A percentile compares a stretch with the other conserved stretches of the same genome.
Evolutionary conservation across 2,329 filamentous ascomycete species (phyloP).

Genomic region (Colletotrichum sp.): DNA sequence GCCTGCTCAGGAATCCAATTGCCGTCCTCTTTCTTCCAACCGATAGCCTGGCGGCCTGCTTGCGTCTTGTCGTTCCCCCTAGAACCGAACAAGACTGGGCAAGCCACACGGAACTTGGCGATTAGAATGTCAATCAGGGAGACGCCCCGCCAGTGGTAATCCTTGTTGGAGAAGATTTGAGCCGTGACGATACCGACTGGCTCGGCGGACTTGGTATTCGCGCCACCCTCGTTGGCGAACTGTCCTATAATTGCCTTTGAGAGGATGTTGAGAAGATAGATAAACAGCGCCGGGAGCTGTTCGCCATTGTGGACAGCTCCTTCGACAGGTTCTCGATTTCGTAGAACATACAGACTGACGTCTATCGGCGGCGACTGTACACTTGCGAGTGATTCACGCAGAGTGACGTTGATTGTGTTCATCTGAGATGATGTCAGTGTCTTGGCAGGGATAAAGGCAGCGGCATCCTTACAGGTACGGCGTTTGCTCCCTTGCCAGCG

Average conservation of each 20-base stretch:
- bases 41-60: constrained; percentile 69
- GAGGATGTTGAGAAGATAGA: constrained; percentile 80
- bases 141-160: constrained; percentile 70
- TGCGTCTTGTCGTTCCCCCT: constrained; percentile 76
- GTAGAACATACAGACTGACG: constrained; percentile 57
- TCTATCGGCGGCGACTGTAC: constrained; percentile 60
- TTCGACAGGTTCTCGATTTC: constrained; percentile 49
- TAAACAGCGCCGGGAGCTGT: constrained; percentile 66
- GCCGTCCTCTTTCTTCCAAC: constrained; percentile 71
- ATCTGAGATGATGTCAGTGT: constrained; percentile 34
- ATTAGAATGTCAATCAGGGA: constrained; percentile 84
- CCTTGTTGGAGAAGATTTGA: constrained; percentile 73
- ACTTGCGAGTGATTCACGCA: constrained; percentile 59
- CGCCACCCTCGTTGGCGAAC: constrained; percentile 69
- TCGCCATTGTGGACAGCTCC: constrained; percentile 56
- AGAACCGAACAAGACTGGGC: constrained; percentile 86
- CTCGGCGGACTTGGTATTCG: constrained; percentile 71
- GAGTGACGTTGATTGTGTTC: constrained; percentile 49
- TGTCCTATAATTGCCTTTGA: constrained; percentile 76
- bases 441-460: not conserved
- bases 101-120: constrained; percentile 80
- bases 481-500: constrained; percentile 66
- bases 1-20: constrained; percentile 69
- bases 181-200: constrained; percentile 80
- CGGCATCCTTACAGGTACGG: constrained; percentile 36